Conservation (phyloP, 2,329 filamentous ascomycete species). For the Fusarium beomiforme region DNA sequence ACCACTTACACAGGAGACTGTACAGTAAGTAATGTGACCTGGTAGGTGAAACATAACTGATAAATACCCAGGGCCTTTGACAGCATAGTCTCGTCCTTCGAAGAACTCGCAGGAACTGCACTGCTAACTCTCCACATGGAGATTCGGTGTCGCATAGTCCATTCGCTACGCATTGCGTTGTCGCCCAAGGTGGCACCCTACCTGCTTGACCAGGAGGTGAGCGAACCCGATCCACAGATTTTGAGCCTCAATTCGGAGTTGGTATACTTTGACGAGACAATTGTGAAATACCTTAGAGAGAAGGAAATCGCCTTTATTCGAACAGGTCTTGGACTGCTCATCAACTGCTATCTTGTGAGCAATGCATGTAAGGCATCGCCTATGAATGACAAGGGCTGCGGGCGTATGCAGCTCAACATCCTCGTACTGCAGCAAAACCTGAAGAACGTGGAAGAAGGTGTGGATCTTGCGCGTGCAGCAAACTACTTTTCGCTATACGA, state of each 20-base stretch:
- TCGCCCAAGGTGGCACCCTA: slow-evolving; percentile 71
- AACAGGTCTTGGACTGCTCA: slow-evolving; percentile 77
- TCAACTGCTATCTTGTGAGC: slow-evolving; percentile 81
- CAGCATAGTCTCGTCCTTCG: slow-evolving; percentile 83
- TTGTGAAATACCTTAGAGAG: slow-evolving; percentile 75
- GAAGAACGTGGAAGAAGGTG: slow-evolving; percentile 85
- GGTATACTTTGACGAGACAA: slow-evolving; percentile 86
- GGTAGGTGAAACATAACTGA: slow-evolving; percentile 36
- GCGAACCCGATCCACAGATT: slow-evolving; percentile 81
- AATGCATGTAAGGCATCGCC: slow-evolving; percentile 76
- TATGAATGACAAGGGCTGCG: slow-evolving; percentile 86
- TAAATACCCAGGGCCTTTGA: slow-evolving; percentile 75
- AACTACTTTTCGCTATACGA: slow-evolving; percentile 77
- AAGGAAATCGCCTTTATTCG: slow-evolving; percentile 80
- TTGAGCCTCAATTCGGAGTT: slow-evolving; percentile 86
- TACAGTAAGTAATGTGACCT: slow-evolving; percentile 65
- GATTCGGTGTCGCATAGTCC: slow-evolving; percentile 84
- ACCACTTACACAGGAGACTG: slow-evolving; percentile 87
- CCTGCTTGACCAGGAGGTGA: slow-evolving; percentile 75
- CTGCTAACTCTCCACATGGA: slow-evolving; percentile 90
- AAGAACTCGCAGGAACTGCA: slow-evolving; percentile 80
- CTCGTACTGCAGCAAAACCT: slow-evolving; percentile 96
- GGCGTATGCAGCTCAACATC: slow-evolving; percentile 93
- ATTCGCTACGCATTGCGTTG: slow-evolving; percentile 74
- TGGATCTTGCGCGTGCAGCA: slow-evolving; percentile 70